Base-by-base conservation (phyloP, 306 rosid species). In the Cicer bijugum region DNA sequence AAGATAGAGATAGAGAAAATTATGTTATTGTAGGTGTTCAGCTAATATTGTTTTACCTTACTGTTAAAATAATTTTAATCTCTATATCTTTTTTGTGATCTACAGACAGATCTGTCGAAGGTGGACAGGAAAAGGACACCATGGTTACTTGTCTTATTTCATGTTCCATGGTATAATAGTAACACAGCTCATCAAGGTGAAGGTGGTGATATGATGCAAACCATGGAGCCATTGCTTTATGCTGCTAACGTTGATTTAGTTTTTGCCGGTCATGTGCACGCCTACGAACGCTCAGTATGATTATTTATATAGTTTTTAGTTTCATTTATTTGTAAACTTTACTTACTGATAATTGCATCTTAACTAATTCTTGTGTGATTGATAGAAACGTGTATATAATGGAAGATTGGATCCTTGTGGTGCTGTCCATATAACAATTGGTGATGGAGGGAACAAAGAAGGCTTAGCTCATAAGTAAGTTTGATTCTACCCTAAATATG, bases 151-250 rank as follows among this genome's bases (percentile, higher is more conserved):
- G 98, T 81, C 76, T 68, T 86, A 47, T 87, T 89, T 72, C 98
- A 92, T 81, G 96, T 87, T 47, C 98, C 98, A 62, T 92, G 98
- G 98, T 92, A 92, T 84, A 92, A 90, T 48, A 92, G 96, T 72
- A 92, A 92, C 80, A 83, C 74, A 69, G 98, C 98, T 67, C 98
- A 92, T 78, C 90, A 75, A 80, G 91, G 96, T n/a, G 97, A 92
- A 81, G 97, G 97, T 60, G 67, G 71, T 19, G 74, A 52, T 40
- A 92, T 92, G 98, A 90, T 90, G 98, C 75, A 77, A 66, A 71
- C 91, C 69, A 84, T 92, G 81, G 98, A 92, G 84, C 95, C 93
- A 9, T 79, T 92, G 82, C 89, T 92, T 72, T 77, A 87, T 77
- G 90, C 93, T 79, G 98, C 98, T 56, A 73, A 83, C 38, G 93